Evolutionary conservation across 2,329 filamentous ascomycete genomes (phyloP).

Genomic region (Paraconiothyrium sp.): DNA sequence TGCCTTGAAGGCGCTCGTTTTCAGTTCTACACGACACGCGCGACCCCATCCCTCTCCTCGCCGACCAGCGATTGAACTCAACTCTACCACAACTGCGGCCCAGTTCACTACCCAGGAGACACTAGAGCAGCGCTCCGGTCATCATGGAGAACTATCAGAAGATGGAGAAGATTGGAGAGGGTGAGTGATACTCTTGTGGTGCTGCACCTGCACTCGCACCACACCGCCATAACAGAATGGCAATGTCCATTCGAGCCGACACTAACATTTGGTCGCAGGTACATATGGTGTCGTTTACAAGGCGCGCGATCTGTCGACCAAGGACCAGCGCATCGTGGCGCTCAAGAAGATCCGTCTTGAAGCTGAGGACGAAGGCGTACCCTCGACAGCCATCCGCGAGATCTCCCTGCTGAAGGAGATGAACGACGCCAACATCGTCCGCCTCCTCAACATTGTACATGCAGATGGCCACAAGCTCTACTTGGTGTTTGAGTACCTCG

Average conservation of each 20-base stretch:
- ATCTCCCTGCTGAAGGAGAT: slow-evolving; percentile 95
- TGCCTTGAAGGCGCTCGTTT: slow-evolving; percentile 1
- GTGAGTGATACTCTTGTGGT: slow-evolving; percentile 57
- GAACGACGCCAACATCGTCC: slow-evolving; percentile 89
- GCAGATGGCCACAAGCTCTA: slow-evolving; percentile 95
- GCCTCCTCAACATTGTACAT: slow-evolving; percentile 90
- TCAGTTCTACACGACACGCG: neutral
- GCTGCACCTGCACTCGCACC: neutral
- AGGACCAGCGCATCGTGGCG: slow-evolving; percentile 82
- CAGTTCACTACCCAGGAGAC: neutral
- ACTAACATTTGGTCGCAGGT: slow-evolving; percentile 62
- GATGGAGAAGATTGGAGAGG: slow-evolving; percentile 95
- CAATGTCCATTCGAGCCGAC: neutral
- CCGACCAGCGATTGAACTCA: neutral
- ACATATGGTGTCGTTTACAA: slow-evolving; percentile 98
- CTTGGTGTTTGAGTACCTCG: slow-evolving; percentile 90
- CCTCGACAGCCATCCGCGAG: slow-evolving; percentile 91
- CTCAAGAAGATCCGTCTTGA: slow-evolving; percentile 96
- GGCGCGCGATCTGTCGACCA: slow-evolving; percentile 82
- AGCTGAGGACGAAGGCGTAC: slow-evolving; percentile 93
- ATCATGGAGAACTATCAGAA: slow-evolving; percentile 96
- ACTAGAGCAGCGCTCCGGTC: slow-evolving; percentile 15
- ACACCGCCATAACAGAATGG: neutral
- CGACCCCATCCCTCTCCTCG: neutral
- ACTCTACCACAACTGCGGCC: neutral